Evolutionary conservation across 192 early-diverging fungal species (phyloP), one percentile per base, ranked within the genome.

Genomic region (Haplosporangium gracile): DNA sequence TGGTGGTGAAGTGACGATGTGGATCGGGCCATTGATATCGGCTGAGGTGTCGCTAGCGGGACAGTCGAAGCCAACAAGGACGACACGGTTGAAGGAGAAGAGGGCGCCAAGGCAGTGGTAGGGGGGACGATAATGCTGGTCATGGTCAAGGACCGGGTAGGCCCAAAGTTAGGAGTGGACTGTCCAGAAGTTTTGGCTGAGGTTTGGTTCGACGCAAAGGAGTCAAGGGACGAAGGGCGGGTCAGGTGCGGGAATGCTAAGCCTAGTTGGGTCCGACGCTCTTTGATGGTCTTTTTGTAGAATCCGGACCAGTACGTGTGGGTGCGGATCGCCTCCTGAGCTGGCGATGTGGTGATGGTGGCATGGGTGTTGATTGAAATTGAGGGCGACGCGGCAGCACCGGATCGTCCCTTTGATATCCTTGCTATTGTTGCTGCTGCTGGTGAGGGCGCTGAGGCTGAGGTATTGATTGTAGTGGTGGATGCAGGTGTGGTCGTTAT

Each of bases 221-320:
- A 79, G 7, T 85, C 76, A 29, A 85, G 77, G 3, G 82, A 81
- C n/a, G 92, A 49, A 5, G 77, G 88, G 16, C 47, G 60, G 32
- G 70, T 24, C n/a, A 80, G 72, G 34, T 89, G 57, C n/a, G 94
- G 93, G 83, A 91, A 96, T 13, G 88, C 93, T 4, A 93, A 86
- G 6, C 91, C 79, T 7, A 96, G 79, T 77, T 94, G 93, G 39
- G 90, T 92, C 69, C 94, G 92, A 43, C 95, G 90, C 70, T 96
- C 95, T 32, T 90, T 89, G 43, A 96, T 90, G 13, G 94, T 88
- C 80, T 95, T 95, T 87, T 94, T 95, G 82, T 95, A 94, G 83
- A 96, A 96, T 38, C 95, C 95, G 32, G 93, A 92, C 95, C 95
- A 95, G 26, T 75, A 80, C 5, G 80, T 70, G 89, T 91, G 57